Percentiles rank a stretch among this genome's conserved stretches.
phyloP scores from a whole-genome alignment of 441 rosid genomes.

The Mallotus repandus region DNA sequence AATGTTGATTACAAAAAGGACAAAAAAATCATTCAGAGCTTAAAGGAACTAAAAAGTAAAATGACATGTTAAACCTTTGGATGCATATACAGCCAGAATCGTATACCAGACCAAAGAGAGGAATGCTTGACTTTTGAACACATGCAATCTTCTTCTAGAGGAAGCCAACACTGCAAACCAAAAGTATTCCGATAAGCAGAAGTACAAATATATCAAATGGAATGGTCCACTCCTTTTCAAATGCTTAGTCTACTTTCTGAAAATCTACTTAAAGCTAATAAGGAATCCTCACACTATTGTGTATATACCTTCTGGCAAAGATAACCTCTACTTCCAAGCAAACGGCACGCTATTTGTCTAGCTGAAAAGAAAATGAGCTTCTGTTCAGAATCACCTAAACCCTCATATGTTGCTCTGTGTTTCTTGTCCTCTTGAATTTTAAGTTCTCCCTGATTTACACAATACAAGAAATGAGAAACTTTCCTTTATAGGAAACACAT shows the following conservation, averaged over 20 bases:
- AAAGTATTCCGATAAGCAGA: neutral
- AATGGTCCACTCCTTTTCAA: neutral
- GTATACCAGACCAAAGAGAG: constrained; percentile 58
- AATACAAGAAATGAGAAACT: neutral
- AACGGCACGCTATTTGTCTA: constrained; percentile 79
- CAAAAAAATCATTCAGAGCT: neutral
- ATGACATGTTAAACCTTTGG: constrained; percentile 61
- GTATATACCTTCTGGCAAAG: constrained; percentile 77
- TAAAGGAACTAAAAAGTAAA: neutral
- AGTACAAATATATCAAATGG: neutral
- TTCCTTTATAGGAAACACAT: constrained; percentile 5
- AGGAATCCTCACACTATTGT: neutral
- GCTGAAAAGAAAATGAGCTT: constrained; percentile 81
- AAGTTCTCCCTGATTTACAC: constrained; percentile 55
- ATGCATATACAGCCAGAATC: constrained; percentile 94
- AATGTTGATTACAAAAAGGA: constrained; percentile 8
- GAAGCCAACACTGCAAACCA: constrained; percentile 84
- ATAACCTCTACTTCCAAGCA: constrained; percentile 87
- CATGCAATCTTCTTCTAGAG: constrained; percentile 92
- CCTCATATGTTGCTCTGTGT: constrained; percentile 75
- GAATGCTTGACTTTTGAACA: constrained; percentile 59
- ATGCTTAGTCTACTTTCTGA: neutral
- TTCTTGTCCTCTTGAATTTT: constrained; percentile 78
- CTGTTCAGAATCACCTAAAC: constrained; percentile 67
- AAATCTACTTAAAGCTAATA: too few species aligned